Conservation (phyloP, 805 yeast species). For the Saccharomycopsis amapae region DNA sequence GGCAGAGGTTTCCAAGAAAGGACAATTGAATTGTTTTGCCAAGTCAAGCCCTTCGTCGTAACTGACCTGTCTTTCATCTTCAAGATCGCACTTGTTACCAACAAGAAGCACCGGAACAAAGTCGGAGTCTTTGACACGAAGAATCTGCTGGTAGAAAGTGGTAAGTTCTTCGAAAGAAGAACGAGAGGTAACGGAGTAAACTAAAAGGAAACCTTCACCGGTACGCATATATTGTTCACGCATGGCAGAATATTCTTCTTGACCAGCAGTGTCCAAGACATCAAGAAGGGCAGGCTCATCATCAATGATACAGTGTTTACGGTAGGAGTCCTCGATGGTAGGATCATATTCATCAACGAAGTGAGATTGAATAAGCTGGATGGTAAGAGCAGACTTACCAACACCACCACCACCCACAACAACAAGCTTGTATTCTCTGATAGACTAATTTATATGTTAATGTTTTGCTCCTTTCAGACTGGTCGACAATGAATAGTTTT, state of each 20-base stretch:
- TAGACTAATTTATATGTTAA: no score
- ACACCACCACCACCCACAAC: constrained; percentile 99
- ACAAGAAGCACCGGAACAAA: constrained; percentile 74
- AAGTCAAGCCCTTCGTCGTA: constrained; percentile 55
- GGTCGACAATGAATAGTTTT: no score
- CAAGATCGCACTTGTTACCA: constrained; percentile 74
- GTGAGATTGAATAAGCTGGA: constrained; percentile 88
- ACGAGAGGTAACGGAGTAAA: constrained; percentile 80
- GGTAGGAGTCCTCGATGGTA: constrained; percentile 86
- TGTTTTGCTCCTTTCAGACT: no score
- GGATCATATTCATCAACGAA: constrained; percentile 98
- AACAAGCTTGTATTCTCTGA: constrained; percentile 82
- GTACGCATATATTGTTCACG: constrained; percentile 93
- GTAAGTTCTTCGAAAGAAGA: constrained; percentile 79
- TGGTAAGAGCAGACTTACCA: constrained; percentile 94
- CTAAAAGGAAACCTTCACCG: constrained; percentile 89
- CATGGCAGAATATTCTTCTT: constrained; percentile 92
- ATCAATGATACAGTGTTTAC: constrained; percentile 83
- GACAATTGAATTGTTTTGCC: constrained; percentile 58
- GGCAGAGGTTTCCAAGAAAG: constrained; percentile 89
- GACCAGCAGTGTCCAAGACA: constrained; percentile 96
- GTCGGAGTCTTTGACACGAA: constrained; percentile 68
- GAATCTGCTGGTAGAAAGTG: constrained; percentile 72
- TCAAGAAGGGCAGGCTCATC: constrained; percentile 72
- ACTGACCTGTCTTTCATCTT: constrained; percentile 66